These are phyloP conservation scores for Picea abies DNA, from an alignment of 83 land plant genomes.

Conservation along the genomic window DNA sequence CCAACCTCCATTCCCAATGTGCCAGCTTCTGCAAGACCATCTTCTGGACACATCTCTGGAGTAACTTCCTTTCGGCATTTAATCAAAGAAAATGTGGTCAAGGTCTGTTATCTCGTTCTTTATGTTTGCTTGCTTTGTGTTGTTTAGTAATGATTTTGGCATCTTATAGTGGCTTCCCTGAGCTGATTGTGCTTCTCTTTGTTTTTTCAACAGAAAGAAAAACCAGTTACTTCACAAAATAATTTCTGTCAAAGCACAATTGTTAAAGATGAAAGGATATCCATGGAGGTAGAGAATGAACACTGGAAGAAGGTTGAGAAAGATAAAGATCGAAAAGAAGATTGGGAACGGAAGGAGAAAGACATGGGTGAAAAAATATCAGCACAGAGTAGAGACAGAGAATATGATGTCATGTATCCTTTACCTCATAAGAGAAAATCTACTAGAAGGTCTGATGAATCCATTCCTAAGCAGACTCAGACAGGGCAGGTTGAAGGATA, in stretches of 20 bases:
- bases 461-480: constrained; percentile 43
- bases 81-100: constrained; percentile 25
- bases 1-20: constrained; percentile 24
- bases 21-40: constrained; percentile 30
- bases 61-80: constrained; percentile 26
- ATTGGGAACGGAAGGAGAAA: constrained; percentile 36
- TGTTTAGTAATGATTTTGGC: background rate
- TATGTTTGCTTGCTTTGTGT: background rate
- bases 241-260: constrained; percentile 52
- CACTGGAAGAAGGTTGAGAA: constrained; percentile 58
- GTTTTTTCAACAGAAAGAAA: constrained; percentile 46
- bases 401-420: constrained; percentile 37
- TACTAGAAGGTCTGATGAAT: constrained; percentile 60
- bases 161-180: background rate
- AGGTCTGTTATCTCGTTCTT: background rate
- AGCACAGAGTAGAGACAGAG: constrained; percentile 49
- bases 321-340: constrained; percentile 52
- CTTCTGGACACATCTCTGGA: constrained; percentile 10
- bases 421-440: constrained; percentile 60
- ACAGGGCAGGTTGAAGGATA: constrained; percentile 52
- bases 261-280: constrained; percentile 38
- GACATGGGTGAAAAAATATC: constrained; percentile 52
- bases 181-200: background rate
- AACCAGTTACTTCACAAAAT: constrained; percentile 22
- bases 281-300: constrained; percentile 47